A percentile compares a stretch with the other conserved stretches of the same genome.
phyloP scores from a whole-genome alignment of 768 basidiomycete genomes.

The Russula olivacea region DNA sequence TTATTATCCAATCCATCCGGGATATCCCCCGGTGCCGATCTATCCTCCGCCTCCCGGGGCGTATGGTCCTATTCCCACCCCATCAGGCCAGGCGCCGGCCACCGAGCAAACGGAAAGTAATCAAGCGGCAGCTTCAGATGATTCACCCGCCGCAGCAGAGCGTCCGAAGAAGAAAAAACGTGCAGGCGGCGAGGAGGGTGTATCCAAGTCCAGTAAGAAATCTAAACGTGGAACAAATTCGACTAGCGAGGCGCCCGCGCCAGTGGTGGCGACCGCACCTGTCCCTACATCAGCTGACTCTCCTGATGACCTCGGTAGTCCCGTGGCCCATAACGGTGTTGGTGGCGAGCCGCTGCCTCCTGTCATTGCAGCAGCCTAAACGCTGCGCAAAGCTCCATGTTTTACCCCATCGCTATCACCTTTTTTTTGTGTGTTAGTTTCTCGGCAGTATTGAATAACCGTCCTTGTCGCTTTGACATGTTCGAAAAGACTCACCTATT shows the following conservation, averaged over 20 bases:
- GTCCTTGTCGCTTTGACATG: not conserved
- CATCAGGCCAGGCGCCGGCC: constrained; percentile 3
- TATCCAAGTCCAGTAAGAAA: constrained; percentile 32
- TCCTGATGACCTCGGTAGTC: constrained; percentile 15
- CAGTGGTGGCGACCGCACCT: not conserved
- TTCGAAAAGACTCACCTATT: not conserved
- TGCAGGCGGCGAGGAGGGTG: constrained; percentile 29
- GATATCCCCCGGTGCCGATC: constrained; percentile 31
- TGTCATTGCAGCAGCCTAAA: constrained; percentile 24
- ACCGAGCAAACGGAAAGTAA: constrained; percentile 24
- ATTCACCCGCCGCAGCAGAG: not conserved
- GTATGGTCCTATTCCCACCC: constrained; percentile 19
- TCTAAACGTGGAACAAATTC: constrained; percentile 27
- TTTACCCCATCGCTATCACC: not conserved
- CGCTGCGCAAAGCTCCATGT: not conserved
- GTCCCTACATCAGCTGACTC: constrained; percentile 5
- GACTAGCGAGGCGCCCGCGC: not conserved
- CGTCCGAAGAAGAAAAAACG: constrained; percentile 23
- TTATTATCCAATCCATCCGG: constrained; percentile 37
- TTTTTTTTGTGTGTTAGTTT: not conserved
- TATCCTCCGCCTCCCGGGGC: constrained; percentile 31
- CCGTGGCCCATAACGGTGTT: constrained; percentile 12
- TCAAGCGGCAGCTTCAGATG: constrained; percentile 24
- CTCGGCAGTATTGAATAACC: constrained; percentile 2
- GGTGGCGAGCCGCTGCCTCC: constrained; percentile 20